phyloP scores from a whole-genome alignment of 1,284 basidiomycete genomes.

The Moesziomyces sp. region DNA sequence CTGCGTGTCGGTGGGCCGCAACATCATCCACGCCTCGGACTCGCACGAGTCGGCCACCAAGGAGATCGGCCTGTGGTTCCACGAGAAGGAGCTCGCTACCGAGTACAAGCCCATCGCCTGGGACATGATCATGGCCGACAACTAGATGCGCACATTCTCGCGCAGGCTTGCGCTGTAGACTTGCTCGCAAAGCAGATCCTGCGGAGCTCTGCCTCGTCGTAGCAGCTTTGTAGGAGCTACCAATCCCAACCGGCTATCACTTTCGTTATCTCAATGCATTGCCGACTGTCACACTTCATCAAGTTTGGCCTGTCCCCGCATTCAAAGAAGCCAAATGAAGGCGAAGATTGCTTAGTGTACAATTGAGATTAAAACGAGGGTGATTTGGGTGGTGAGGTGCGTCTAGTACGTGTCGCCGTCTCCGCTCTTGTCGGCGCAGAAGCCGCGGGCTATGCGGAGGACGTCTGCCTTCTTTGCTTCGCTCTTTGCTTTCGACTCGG shows the following conservation, averaged over 20 bases:
- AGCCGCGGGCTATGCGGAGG: constrained; percentile 55
- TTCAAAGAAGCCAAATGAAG: too few relatives aligned
- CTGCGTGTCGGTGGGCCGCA: constrained; percentile 67
- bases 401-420: constrained; percentile 64
- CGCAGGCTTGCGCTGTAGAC: not conserved
- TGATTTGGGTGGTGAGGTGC: constrained; percentile 11
- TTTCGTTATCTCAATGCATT: too few relatives aligned
- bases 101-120: constrained; percentile 69
- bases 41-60: constrained; percentile 70
- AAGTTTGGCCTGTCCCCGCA: too few relatives aligned
- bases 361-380: constrained; percentile 8
- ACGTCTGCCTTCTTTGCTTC: constrained; percentile 59
- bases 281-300: too few relatives aligned
- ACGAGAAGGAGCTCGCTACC: constrained; percentile 68
- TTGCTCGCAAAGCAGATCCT: not conserved
- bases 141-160: constrained; percentile 22
- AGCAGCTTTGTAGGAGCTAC: too few relatives aligned
- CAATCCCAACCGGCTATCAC: too few relatives aligned
- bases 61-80: constrained; percentile 71
- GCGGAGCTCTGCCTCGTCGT: too few relatives aligned
- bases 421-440: constrained; percentile 63
- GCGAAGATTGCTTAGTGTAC: constrained; percentile 26
- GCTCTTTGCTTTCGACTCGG: constrained; percentile 54
- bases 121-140: constrained; percentile 57
- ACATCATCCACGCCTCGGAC: constrained; percentile 71